phyloP scores from a whole-genome alignment of 2,329 filamentous ascomycete species.

The Alternaria sp. region DNA sequence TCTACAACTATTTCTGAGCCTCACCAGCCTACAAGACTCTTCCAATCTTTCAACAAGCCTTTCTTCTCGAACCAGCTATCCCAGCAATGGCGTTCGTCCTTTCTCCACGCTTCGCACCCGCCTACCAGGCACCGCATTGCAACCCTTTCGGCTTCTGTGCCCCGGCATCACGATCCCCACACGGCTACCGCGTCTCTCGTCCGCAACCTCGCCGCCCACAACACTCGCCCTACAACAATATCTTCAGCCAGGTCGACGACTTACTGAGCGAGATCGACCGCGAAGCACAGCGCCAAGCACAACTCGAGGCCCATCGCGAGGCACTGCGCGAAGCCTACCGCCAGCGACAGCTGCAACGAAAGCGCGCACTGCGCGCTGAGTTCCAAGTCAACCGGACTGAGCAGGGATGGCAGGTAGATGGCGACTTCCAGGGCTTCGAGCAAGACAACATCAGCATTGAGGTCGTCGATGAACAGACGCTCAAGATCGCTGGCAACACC shows the following conservation, averaged over 20 bases:
- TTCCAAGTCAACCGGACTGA: conserved; percentile 44
- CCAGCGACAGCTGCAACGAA: conserved; percentile 38
- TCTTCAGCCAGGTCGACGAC: conserved; percentile 47
- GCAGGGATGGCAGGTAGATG: conserved; percentile 46
- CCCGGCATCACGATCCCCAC: conserved; percentile 31
- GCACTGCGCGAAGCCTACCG: conserved; percentile 33
- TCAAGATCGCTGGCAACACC: conserved; percentile 47
- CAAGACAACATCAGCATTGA: conserved; percentile 50
- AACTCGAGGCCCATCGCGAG: conserved; percentile 42
- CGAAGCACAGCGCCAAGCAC: conserved; percentile 31
- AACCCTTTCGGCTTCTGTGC: conserved; percentile 41
- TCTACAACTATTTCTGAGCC: conserved; percentile 31
- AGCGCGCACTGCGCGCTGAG: conserved; percentile 41
- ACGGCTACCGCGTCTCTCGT: conserved; percentile 29
- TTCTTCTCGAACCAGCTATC: conserved; percentile 9
- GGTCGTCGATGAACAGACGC: conserved; percentile 45
- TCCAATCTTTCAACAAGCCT: conserved; percentile 10
- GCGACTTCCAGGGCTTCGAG: conserved; percentile 45
- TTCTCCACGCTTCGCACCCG: conserved; percentile 44
- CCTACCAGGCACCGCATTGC: conserved; percentile 41
- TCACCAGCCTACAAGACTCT: conserved; percentile 22
- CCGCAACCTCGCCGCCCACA: conserved; percentile 31
- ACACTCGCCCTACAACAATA: conserved; percentile 42
- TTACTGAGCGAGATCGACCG: conserved; percentile 45
- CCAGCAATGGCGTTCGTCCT: conserved; percentile 48